Percentiles rank a stretch among this genome's conserved stretches.
phyloP scores from a whole-genome alignment of 2,329 filamentous ascomycete genomes.

The Xylariaceae sp. region DNA sequence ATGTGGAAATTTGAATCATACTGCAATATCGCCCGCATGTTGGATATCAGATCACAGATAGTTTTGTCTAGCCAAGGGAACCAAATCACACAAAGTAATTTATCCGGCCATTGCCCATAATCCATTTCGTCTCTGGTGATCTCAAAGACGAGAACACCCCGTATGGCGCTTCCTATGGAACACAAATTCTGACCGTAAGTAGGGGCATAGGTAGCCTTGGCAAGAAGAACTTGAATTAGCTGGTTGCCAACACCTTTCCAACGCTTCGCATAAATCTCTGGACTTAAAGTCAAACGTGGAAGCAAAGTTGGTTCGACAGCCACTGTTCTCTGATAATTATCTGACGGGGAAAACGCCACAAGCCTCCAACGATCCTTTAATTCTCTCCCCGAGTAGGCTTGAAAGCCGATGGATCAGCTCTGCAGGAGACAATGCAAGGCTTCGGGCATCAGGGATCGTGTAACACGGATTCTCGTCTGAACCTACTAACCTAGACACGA shows the following conservation, averaged over 20 bases:
- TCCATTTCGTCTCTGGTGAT: no score
- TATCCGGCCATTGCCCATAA: no score
- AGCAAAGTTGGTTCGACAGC: not conserved
- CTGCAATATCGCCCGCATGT: no score
- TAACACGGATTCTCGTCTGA: slow-evolving; percentile 19
- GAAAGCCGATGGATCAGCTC: not conserved
- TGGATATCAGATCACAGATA: slow-evolving; percentile 5
- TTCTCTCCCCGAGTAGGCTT: not conserved
- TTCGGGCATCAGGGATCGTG: slow-evolving; percentile 22
- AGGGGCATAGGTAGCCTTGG: not conserved
- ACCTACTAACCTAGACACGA: slow-evolving; percentile 10
- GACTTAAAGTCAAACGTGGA: not conserved
- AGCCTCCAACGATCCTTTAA: not conserved
- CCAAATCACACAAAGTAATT: no score
- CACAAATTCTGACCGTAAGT: not conserved
- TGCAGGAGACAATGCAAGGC: slow-evolving; percentile 3
- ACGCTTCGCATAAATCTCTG: not conserved
- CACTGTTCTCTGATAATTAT: not conserved
- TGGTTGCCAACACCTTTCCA: not conserved
- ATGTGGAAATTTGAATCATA: no score
- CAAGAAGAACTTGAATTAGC: not conserved
- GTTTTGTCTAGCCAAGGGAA: no score
- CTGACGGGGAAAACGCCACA: not conserved
- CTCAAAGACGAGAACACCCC: no score
- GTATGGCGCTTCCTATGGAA: no score